Percentiles rank a stretch among this genome's conserved stretches.
Conservation (phyloP, 2,329 filamentous ascomycete species). For the Cryphonectria japonica region DNA sequence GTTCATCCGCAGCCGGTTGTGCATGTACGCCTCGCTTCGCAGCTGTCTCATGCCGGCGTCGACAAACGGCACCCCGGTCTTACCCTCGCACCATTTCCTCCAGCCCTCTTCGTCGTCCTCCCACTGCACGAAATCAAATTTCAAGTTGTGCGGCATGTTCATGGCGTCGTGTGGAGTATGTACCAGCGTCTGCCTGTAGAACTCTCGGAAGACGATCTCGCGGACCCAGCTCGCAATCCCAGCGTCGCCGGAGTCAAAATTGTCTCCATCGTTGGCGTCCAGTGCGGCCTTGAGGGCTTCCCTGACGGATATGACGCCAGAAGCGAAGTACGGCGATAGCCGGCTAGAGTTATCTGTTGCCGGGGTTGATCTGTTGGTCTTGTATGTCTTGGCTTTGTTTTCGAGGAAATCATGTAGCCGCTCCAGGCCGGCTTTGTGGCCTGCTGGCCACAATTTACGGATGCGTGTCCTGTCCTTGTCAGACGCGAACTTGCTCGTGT, state of each 20-base stretch:
- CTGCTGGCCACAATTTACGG: slow-evolving; percentile 42
- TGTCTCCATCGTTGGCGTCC: slow-evolving; percentile 20
- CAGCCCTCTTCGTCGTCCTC: slow-evolving; percentile 64
- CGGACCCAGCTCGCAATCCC: slow-evolving; percentile 34
- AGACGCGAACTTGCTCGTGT: slow-evolving; percentile 39
- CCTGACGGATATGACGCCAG: slow-evolving; percentile 35
- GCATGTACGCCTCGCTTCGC: slow-evolving; percentile 62
- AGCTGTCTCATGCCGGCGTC: slow-evolving; percentile 71
- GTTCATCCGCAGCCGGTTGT: slow-evolving; percentile 70
- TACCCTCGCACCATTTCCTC: slow-evolving; percentile 62
- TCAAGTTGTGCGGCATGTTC: slow-evolving; percentile 75
- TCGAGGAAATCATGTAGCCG: slow-evolving; percentile 39
- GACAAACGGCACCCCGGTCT: slow-evolving; percentile 67
- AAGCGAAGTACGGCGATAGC: slow-evolving; percentile 40
- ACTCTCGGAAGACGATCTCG: slow-evolving; percentile 36
- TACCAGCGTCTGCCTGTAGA: slow-evolving; percentile 35
- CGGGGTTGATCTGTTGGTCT: slow-evolving; percentile 38
- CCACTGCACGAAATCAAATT: slow-evolving; percentile 70
- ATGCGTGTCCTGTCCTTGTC: slow-evolving; percentile 39
- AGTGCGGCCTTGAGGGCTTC: slow-evolving; percentile 30
- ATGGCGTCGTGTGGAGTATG: slow-evolving; percentile 50
- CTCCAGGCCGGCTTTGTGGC: slow-evolving; percentile 38
- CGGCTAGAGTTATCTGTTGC: slow-evolving; percentile 41
- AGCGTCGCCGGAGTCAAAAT: slow-evolving; percentile 22
- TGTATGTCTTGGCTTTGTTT: slow-evolving; percentile 40